Base-by-base conservation (phyloP, 1,284 basidiomycete species). In the Melanopsichium pennsylvanicum region DNA sequence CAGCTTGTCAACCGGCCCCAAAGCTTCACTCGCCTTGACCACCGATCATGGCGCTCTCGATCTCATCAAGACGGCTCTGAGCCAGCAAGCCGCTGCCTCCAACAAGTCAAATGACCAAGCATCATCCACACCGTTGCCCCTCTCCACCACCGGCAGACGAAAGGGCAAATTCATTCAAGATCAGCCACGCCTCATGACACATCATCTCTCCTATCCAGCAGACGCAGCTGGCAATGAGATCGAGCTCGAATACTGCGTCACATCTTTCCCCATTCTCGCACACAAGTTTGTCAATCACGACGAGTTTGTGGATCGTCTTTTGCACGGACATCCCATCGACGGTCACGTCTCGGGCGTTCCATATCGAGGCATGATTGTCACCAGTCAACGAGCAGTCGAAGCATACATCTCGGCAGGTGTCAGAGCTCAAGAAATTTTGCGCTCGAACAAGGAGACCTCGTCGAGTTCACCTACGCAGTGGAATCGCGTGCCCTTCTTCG, bases 401-500 rank as follows among this genome's bases (percentile, higher is more conserved):
- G 75, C 73, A 1, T 80, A 73, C 63, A 55, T 49, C 16, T 61
- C 73, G 16, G 76, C 76, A 9, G 68, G 66, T 26, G 45, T 57
- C 26, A 50, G 41, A 18, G 63, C 67, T 3, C 47, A 62, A 18
- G 49, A 55, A 11, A 29, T 51, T 7, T 38, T 63, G 1, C 43
- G 58, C n/a, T 31, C 46, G 42, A 44, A 57, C 3, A 47, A 32
- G 18, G 59, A 60, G 27, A 46, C 40, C 13, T 55, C 59, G 5
- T 43, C 47, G 27, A 62, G 59, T 25, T 69, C 52, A 6, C 62
- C 62, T 3, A 62, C 62, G 2, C 55, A 58, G 26, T 77, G 75
- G 75, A 67, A 48, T 22, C 61, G 55, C n/a, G 58, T 70, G 15
- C 77, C 77, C 15, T 75, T 77, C 70, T 80, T 78, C 45, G 74